A percentile compares a stretch with the other conserved stretches of the same genome.
phyloP scores from a whole-genome alignment of 164 flowering plant genomes.

The Buxus sempervirens region DNA sequence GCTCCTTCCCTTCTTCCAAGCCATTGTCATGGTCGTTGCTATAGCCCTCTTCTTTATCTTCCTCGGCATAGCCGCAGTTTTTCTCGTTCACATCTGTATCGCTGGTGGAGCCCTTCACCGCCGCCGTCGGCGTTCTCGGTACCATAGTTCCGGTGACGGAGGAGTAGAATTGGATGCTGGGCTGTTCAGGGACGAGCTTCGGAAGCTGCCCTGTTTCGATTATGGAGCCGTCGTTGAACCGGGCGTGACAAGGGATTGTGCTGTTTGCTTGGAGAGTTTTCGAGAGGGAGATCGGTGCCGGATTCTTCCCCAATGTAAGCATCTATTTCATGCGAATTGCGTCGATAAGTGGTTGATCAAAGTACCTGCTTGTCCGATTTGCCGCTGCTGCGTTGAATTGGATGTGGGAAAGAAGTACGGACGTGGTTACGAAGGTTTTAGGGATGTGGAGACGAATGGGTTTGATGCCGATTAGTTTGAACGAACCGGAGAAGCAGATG shows the following conservation, averaged over 20 bases:
- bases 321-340: conserved; percentile 55
- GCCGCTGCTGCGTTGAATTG: conserved; percentile 36
- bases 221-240: conserved; percentile 8
- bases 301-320: conserved; percentile 43
- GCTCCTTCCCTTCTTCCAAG: conserved; percentile 47
- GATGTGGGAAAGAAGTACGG: neutral
- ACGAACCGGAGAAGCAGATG: neutral
- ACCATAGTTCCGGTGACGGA: neutral
- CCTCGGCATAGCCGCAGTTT: conserved; percentile 48
- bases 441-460: neutral
- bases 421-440: neutral
- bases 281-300: conserved; percentile 49
- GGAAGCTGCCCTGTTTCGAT: conserved; percentile 34
- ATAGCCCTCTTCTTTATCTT: conserved; percentile 61
- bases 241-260: conserved; percentile 29
- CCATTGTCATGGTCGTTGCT: conserved; percentile 45
- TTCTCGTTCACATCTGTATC: conserved; percentile 45
- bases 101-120: conserved; percentile 37
- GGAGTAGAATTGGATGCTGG: conserved; percentile 9
- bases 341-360: conserved; percentile 56
- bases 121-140: conserved; percentile 15
- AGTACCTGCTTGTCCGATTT: conserved; percentile 58
- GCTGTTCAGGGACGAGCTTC: conserved; percentile 27
- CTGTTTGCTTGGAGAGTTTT: conserved; percentile 54
- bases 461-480: neutral